Base-by-base conservation (phyloP, 2,329 filamentous ascomycete genomes). In the Sphaerulina vaccinii region DNA sequence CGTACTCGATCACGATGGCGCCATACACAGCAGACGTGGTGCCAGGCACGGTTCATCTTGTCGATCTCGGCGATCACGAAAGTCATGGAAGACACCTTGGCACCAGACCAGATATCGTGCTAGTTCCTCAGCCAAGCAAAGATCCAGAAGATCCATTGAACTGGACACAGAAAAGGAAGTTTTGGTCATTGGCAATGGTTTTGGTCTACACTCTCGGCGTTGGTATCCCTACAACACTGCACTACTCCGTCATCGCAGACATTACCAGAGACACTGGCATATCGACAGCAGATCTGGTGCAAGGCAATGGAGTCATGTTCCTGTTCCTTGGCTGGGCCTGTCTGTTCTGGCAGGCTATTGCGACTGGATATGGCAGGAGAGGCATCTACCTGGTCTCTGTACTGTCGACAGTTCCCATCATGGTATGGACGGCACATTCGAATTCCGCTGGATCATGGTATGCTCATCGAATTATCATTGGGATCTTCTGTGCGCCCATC, bases 331-430 rank as follows among this genome's bases (percentile, higher is more conserved):
- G 73, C 18, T 77, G 74, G 73, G 72, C 71, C 0, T 62, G 73
- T 15, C 49, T 76, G 1, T 70, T 76, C 43, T 77, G 75, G 75
- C 75, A 77, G 54, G 72, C 74, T 0, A 70, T 76, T 47, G 72
- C 74, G 2, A 58, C 74, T 55, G 70, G 73, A 37, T 76, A 72
- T 60, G 74, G 74, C 18, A 54, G 60, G 27, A 51, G 64, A 9
- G 42, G 58, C 2, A 57, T 62, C 1, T 67, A 67, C 39, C 33
- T 66, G 11, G 41, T 62, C 5, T 61, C 57, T 0, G 53, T 43
- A 5, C 40, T 56, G 5, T 43, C 52, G 19, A 56, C 55, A 3
- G 49, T 61, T 3, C 55, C 57, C 5, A 53, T 57, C 23, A 59
- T 61, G 59, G 55, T 55, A 5, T 57, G 57, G 40, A 58, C 59